phyloP scores from a whole-genome alignment of 805 yeast genomes.

The Sugiyamaella chiloensis region DNA sequence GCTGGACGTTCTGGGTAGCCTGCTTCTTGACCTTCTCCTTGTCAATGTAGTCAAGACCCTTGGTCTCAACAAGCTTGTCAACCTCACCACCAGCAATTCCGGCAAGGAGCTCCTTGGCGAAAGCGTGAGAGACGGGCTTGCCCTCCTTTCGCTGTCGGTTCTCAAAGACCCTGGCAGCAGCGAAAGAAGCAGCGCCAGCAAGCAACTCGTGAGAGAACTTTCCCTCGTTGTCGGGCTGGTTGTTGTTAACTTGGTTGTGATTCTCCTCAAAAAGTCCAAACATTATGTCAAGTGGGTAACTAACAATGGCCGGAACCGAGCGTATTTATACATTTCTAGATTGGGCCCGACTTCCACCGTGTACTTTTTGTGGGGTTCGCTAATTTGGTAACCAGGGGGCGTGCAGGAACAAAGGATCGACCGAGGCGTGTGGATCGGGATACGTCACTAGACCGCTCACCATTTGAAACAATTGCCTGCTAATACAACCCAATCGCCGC shows the following conservation, averaged over 20 bases:
- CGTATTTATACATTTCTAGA: background rate
- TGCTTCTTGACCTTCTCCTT: slow-evolving; percentile 22
- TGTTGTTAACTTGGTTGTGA: slow-evolving; percentile 18
- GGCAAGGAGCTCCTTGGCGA: slow-evolving; percentile 27
- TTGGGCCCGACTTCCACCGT: too few species aligned
- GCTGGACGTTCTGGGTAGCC: slow-evolving; percentile 22
- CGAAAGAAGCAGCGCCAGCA: slow-evolving; percentile 31
- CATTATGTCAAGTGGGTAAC: background rate
- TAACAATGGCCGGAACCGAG: background rate
- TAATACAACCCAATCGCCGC: too few species aligned
- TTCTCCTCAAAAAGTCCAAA: slow-evolving; percentile 13
- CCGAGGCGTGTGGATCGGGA: too few species aligned
- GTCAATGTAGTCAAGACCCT: slow-evolving; percentile 26
- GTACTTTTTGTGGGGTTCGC: slow-evolving; percentile 4
- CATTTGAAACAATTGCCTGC: too few species aligned
- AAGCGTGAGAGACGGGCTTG: slow-evolving; percentile 23
- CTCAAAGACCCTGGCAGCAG: slow-evolving; percentile 24
- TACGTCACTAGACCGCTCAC: too few species aligned
- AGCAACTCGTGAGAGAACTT: slow-evolving; percentile 28
- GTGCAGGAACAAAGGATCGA: slow-evolving; percentile 5
- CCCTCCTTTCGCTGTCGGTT: slow-evolving; percentile 27
- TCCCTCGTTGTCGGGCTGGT: slow-evolving; percentile 21
- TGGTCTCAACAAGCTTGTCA: slow-evolving; percentile 28
- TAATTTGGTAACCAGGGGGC: background rate
- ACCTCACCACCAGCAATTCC: slow-evolving; percentile 30